Evolutionary conservation across 2,329 filamentous ascomycete species (phyloP), one percentile per base, ranked within the genome.

Genomic region (Penicillium fuscoglaucum): DNA sequence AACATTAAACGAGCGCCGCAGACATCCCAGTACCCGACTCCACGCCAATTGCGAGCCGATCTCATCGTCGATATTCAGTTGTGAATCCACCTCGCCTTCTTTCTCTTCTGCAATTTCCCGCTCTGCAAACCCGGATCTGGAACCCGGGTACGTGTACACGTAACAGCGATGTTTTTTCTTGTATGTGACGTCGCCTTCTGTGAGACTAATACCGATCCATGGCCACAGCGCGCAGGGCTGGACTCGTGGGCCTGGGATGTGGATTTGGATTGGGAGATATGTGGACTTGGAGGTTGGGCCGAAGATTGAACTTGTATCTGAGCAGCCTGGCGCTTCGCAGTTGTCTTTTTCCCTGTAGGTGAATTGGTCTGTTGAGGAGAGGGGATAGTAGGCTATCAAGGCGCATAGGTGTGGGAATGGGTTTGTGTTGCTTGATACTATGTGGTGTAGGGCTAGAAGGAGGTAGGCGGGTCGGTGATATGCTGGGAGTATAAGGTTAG

Each of bases 101-200:
- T 80, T 77, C 61, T 90, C 82, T 64, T 85, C 89, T 61, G 85
- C 81, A 2, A 87, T 82, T 13, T 87, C 68, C 46, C 81, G 79
- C 72, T 91, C 88, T 0, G 88, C 88, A 59, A 91, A 91, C 0
- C 89, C 88, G 0, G 83, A 72, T 41, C 82, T 75, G 0, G 74
- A 83, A 52, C 80, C 79, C 2, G 81, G 79, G 68, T 87, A 87
- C 4, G 78, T 77, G 69, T 81, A 85, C 13, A 80, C 53, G 49
- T 73, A 64, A 44, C 71, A 73, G 12, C 66, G 64, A 48, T 73
- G 71, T 6, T 68, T 64, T 55, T 71, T 73, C 12, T 68, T 70
- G 46, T 64, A 65, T 0, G 68, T 69, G 19, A 68, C 61, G 37
- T 60, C 60, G 29, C 60, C 62, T 50, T 68, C 66, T 21, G 51